Evolutionary conservation across 345 rosid genomes (phyloP).

Genomic region (Lepidium africanum): DNA sequence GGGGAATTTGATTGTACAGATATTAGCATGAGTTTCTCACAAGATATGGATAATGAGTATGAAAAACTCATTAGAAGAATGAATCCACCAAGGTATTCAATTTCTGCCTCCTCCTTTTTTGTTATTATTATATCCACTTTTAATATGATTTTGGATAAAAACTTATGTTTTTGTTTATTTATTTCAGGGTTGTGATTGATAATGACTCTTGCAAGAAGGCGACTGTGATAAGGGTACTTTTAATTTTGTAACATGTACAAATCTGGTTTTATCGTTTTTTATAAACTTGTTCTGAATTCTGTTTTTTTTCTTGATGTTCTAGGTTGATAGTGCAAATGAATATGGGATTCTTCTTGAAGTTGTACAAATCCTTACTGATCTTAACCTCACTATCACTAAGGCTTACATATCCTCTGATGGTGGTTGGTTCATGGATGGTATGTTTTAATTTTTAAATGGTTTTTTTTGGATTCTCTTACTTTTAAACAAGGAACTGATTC

Average conservation of each 20-base stretch:
- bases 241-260: not conserved
- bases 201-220: conserved; percentile 84
- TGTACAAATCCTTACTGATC: conserved; percentile 91
- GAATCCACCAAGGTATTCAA: conserved; percentile 81
- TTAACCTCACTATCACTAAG: conserved; percentile 68
- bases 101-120: not conserved
- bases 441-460: not conserved
- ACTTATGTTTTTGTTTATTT: not conserved
- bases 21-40: conserved; percentile 58
- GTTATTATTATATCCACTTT: not conserved
- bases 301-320: conserved; percentile 12
- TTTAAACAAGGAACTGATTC: conserved; percentile 1
- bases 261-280: not conserved
- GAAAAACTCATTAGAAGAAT: conserved; percentile 81
- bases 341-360: conserved; percentile 94
- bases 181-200: conserved; percentile 87
- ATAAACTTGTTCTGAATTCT: not conserved
- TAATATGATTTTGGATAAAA: conserved; percentile 8
- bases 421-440: conserved; percentile 99
- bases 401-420: conserved; percentile 97
- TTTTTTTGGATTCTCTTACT: not conserved
- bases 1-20: conserved; percentile 31
- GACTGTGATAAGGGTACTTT: conserved; percentile 69
- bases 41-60: conserved; percentile 73
- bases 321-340: conserved; percentile 95